Conservation (phyloP, 306 rosid species). For the Fragaria iinumae region DNA sequence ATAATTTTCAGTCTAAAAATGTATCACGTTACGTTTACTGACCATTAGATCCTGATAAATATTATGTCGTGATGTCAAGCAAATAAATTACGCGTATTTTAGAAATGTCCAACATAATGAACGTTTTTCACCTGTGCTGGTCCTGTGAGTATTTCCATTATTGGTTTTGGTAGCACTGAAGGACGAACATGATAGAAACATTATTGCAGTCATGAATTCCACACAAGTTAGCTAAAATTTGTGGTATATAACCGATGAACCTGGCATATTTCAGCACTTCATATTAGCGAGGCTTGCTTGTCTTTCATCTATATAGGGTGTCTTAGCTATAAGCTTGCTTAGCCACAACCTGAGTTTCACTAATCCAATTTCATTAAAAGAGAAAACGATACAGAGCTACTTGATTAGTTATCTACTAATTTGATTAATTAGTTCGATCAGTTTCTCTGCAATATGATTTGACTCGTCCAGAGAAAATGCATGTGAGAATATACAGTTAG, state of each 20-base stretch:
- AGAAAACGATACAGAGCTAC: constrained; percentile 44
- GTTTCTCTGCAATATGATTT: constrained; percentile 12
- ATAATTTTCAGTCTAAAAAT: not conserved
- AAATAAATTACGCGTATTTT: not conserved
- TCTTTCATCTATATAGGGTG: constrained; percentile 24
- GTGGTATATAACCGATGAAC: constrained; percentile 41
- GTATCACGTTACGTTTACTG: not conserved
- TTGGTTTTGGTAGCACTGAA: constrained; percentile 14
- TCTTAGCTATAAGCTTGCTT: constrained; percentile 21
- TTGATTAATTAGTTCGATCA: not conserved
- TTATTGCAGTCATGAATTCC: constrained; percentile 14
- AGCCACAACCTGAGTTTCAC: constrained; percentile 32
- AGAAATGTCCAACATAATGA: not conserved
- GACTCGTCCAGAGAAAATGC: not conserved
- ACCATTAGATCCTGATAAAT: not conserved
- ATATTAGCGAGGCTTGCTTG: not conserved
- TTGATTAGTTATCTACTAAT: not conserved
- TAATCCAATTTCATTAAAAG: not conserved
- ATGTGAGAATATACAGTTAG: not conserved
- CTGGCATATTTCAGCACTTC: not conserved
- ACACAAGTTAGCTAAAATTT: constrained; percentile 28
- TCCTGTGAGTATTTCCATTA: constrained; percentile 36
- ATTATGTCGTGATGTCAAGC: not conserved
- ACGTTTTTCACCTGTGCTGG: constrained; percentile 25
- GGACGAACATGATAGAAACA: constrained; percentile 23